Percentiles rank a stretch among this genome's conserved stretches.
These are phyloP conservation scores for Penicillium ochrochloron DNA, from an alignment of 495 filamentous ascomycete genomes.

Conservation along the genomic window DNA sequence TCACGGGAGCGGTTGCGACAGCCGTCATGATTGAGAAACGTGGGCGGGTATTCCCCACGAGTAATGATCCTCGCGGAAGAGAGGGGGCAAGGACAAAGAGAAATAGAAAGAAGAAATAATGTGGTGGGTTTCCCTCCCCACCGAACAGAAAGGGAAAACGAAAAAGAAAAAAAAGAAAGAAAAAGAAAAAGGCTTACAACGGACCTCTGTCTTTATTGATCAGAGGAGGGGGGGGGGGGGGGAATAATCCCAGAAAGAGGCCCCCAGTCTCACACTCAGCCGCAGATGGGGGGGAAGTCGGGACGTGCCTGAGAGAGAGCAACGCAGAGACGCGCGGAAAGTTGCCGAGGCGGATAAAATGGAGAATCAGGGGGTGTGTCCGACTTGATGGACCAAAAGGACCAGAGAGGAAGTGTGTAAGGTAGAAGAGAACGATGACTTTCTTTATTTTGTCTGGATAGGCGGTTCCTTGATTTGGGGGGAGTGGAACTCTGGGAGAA, in stretches of 20 bases:
- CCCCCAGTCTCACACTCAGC: conserved; percentile 11
- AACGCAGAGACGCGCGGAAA: conserved; percentile 20
- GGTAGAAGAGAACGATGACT: neutral
- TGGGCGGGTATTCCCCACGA: conserved; percentile 14
- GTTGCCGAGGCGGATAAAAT: conserved; percentile 16
- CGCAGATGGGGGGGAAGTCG: conserved; percentile 5
- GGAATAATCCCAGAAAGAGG: neutral
- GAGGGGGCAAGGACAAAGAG: conserved; percentile 8
- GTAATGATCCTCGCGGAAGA: neutral
- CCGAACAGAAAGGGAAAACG: too few species aligned
- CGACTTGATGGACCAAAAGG: neutral
- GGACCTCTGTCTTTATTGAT: neutral
- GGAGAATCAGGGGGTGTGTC: neutral
- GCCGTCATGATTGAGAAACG: conserved; percentile 44
- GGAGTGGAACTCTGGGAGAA: neutral
- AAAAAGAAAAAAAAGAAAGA: neutral
- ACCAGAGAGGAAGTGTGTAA: neutral
- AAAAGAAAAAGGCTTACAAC: conserved; percentile 1
- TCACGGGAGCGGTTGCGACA: conserved; percentile 44
- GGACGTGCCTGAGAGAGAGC: conserved; percentile 5
- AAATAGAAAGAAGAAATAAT: neutral
- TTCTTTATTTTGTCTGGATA: neutral
- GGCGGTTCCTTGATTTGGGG: conserved; percentile 3
- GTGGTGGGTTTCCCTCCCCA: neutral
- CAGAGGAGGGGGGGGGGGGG: neutral